phyloP scores from a whole-genome alignment of 768 basidiomycete genomes.

The Clavulina sp. region DNA sequence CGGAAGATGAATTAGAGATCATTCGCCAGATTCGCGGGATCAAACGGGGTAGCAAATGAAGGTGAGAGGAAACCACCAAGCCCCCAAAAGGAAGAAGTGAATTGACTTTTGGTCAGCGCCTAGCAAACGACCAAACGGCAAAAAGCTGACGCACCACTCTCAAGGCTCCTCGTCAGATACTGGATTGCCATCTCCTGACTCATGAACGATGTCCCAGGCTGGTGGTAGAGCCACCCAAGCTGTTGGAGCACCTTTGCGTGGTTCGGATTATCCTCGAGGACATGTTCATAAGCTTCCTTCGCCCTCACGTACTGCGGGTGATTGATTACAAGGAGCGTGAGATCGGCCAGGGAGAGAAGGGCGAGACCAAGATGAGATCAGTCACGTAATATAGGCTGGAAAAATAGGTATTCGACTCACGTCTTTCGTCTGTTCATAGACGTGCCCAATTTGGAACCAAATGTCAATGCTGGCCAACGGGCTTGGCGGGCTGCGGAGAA shows the following conservation, averaged over 20 bases:
- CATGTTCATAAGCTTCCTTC: slow-evolving; percentile 90
- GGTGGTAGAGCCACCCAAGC: slow-evolving; percentile 94
- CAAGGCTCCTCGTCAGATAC: slow-evolving; percentile 86
- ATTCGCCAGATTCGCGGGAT: too few relatives aligned
- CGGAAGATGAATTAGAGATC: slow-evolving; percentile 3
- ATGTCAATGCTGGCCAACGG: slow-evolving; percentile 95
- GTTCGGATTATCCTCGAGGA: slow-evolving; percentile 78
- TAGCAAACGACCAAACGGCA: too few relatives aligned
- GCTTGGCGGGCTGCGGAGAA: slow-evolving; percentile 85
- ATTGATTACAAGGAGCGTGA: background rate
- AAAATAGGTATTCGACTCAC: slow-evolving; percentile 28
- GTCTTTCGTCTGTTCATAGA: slow-evolving; percentile 94
- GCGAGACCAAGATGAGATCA: slow-evolving; percentile 1
- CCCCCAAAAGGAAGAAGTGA: too few relatives aligned
- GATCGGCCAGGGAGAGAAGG: background rate
- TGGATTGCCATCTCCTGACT: slow-evolving; percentile 90
- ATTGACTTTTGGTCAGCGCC: too few relatives aligned
- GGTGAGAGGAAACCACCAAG: background rate
- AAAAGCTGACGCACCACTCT: slow-evolving; percentile 50
- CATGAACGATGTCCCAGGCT: slow-evolving; percentile 85
- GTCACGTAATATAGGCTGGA: background rate
- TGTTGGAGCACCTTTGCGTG: slow-evolving; percentile 97
- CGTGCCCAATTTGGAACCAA: slow-evolving; percentile 99
- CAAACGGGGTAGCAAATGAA: too few relatives aligned
- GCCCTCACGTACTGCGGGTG: slow-evolving; percentile 58